These are phyloP conservation scores for Dryadomyces sulphureus DNA, from an alignment of 2,329 filamentous ascomycete genomes.

Conservation along the genomic window DNA sequence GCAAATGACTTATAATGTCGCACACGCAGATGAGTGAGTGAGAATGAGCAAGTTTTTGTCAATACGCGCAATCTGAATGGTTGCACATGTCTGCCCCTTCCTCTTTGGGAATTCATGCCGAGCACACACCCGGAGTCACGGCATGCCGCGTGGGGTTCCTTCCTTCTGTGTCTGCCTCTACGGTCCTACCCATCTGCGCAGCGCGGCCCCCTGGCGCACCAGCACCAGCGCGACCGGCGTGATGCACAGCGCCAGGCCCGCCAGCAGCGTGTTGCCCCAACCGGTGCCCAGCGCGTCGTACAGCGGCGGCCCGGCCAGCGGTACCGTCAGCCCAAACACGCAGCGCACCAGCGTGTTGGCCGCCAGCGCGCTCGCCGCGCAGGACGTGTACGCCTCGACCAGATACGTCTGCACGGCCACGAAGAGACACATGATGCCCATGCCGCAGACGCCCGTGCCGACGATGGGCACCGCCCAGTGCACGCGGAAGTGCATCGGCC, in stretches of 20 bases:
- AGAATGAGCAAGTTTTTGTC: no score
- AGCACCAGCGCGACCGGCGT: conserved; percentile 15
- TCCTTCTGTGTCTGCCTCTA: no score
- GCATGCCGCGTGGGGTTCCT: no score
- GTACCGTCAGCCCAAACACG: conserved; percentile 36
- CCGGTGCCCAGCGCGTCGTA: conserved; percentile 15
- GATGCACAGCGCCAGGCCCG: conserved; percentile 27
- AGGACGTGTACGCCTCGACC: conserved; percentile 38
- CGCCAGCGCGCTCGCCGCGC: conserved; percentile 37
- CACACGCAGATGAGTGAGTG: no score
- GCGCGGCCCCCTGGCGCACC: background rate
- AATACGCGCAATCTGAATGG: no score
- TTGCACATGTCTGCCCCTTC: no score
- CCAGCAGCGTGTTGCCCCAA: conserved; percentile 21
- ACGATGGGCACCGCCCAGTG: conserved; percentile 21
- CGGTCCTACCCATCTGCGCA: no score
- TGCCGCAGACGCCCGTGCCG: conserved; percentile 15
- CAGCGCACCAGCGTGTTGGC: conserved; percentile 45
- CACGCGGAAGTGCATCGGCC: conserved; percentile 17
- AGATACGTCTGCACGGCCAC: conserved; percentile 37
- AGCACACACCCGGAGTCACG: no score
- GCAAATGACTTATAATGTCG: no score
- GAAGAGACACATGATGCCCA: conserved; percentile 16
- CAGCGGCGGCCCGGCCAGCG: conserved; percentile 26
- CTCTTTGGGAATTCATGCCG: no score